Evolutionary conservation across 139 green algal species (phyloP).

Genomic region (Nannochloris sp.): DNA sequence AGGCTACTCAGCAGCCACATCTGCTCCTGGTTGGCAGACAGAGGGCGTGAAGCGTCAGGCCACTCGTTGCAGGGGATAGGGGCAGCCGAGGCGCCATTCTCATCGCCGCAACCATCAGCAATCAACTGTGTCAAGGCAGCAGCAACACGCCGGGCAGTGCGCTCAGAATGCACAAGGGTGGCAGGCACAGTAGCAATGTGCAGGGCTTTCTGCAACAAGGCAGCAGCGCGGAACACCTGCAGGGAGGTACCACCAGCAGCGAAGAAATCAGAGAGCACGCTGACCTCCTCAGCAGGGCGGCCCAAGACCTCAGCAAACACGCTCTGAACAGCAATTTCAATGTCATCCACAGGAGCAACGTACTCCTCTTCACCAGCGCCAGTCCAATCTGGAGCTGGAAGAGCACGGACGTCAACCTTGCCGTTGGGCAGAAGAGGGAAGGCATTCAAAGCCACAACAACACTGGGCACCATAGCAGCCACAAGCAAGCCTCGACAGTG

Average conservation of each 20-base stretch:
- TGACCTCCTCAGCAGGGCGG: background rate
- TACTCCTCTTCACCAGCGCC: background rate
- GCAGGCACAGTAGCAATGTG: background rate
- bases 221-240: background rate
- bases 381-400: background rate
- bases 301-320: background rate
- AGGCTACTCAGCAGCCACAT: no score
- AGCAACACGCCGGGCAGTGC: background rate
- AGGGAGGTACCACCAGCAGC: background rate
- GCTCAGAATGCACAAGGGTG: background rate
- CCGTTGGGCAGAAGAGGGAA: conserved; percentile 16
- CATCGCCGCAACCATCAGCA: background rate
- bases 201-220: background rate
- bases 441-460: conserved; percentile 12
- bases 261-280: background rate
- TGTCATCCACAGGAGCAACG: background rate
- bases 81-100: background rate
- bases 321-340: background rate
- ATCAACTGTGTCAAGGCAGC: background rate
- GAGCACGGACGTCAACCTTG: background rate
- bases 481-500: background rate
- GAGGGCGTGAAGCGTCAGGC: background rate
- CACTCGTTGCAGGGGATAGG: background rate
- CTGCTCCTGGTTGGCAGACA: background rate
- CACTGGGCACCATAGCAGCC: conserved; percentile 14